Percentiles rank a stretch among this genome's conserved stretches.
Conservation (phyloP, 306 rosid species). For the Amphicarpaea edgeworthii region DNA sequence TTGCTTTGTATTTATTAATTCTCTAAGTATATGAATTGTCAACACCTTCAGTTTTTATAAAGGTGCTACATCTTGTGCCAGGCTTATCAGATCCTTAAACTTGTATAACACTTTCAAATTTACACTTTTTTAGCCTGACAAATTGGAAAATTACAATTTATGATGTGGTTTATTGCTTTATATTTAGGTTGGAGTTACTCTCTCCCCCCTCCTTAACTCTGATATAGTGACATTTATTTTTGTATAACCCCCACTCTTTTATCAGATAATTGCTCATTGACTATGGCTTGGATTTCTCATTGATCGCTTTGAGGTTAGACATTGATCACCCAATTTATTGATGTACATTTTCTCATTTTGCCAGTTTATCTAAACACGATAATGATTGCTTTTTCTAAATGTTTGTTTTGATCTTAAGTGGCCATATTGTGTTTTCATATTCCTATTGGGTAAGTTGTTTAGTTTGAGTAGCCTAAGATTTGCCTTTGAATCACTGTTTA, state of each 20-base stretch:
- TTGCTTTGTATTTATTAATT: no score
- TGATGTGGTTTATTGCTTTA: slow-evolving; percentile 18
- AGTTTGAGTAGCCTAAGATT: slow-evolving; percentile 34
- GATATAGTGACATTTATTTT: no score
- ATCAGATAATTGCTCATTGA: slow-evolving; percentile 93
- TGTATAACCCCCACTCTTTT: no score
- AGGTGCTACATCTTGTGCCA: no score
- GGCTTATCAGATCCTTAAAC: no score
- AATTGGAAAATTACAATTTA: slow-evolving; percentile 17
- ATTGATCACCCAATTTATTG: slow-evolving; percentile 41
- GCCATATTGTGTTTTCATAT: slow-evolving; percentile 32
- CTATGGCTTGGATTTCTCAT: slow-evolving; percentile 97
- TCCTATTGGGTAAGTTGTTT: slow-evolving; percentile 13
- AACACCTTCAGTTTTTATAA: no score
- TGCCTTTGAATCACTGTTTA: slow-evolving; percentile 18
- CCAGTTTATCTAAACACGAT: slow-evolving; percentile 17
- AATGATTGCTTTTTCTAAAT: slow-evolving; percentile 10
- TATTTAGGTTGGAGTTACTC: slow-evolving; percentile 35
- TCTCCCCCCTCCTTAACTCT: no score
- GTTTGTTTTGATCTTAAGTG: slow-evolving; percentile 11
- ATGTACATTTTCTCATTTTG: slow-evolving; percentile 21
- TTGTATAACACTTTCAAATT: no score
- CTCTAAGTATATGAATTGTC: no score
- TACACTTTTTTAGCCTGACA: background rate
- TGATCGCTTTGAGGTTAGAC: slow-evolving; percentile 96